Evolutionary conservation across 129 eudicot genomes (phyloP).

Genomic region (Ambrosia artemisiifolia): DNA sequence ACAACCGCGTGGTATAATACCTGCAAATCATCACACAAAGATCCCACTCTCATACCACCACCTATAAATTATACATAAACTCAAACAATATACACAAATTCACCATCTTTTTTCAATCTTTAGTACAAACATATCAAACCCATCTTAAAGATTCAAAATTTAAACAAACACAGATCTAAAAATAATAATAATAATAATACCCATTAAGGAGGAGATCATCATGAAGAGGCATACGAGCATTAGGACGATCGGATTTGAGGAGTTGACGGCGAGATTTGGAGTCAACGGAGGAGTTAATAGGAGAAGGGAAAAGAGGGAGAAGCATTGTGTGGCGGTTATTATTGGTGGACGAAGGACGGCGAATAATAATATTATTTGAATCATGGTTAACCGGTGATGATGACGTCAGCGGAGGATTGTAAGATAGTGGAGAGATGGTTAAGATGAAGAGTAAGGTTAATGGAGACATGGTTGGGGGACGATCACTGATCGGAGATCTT

Average conservation of each 20-base stretch:
- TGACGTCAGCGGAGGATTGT: background rate
- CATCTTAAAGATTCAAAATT: background rate
- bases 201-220: conserved; percentile 93
- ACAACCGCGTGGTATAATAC: conserved; percentile 82
- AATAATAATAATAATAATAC: conserved; percentile 26
- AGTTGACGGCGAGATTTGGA: conserved; percentile 52
- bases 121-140: background rate
- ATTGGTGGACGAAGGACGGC: conserved; percentile 27
- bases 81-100: background rate
- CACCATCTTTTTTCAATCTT: background rate
- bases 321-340: conserved; percentile 50
- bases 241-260: conserved; percentile 38
- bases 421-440: background rate
- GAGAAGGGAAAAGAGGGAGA: conserved; percentile 51
- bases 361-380: conserved; percentile 8
- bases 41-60: conserved; percentile 5
- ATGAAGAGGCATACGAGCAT: conserved; percentile 87
- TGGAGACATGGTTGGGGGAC: conserved; percentile 17
- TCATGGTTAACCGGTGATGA: conserved; percentile 6
- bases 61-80: background rate
- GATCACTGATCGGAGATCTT: conserved; percentile 20
- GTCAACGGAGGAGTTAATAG: conserved; percentile 29
- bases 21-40: conserved; percentile 39
- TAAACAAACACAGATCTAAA: conserved; percentile 8
- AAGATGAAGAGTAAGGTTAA: conserved; percentile 15